Conservation (phyloP, 352 stramenopile genomes). For the Discostella stelligera region DNA sequence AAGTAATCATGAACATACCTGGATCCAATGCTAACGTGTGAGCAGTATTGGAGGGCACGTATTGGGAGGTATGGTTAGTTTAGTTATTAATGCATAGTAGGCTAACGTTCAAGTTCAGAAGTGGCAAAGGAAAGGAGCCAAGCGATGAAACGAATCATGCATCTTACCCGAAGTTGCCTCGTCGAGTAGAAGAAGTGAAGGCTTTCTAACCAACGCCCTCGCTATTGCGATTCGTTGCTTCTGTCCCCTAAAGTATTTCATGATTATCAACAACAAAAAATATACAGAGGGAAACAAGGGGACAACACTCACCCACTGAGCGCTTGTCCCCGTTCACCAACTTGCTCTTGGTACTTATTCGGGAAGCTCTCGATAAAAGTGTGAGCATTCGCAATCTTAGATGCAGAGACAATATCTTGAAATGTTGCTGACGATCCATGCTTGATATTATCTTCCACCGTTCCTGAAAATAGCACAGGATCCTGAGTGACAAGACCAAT, state of each 20-base stretch:
- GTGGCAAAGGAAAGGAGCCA: not conserved
- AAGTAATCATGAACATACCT: constrained; percentile 5
- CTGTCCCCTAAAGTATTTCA: constrained; percentile 79
- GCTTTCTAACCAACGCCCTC: constrained; percentile 89
- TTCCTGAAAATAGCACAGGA: constrained; percentile 83
- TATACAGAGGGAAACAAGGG: not conserved
- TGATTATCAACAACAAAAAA: constrained; percentile 46
- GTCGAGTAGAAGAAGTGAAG: constrained; percentile 70
- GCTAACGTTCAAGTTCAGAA: not conserved
- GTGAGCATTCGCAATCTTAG: constrained; percentile 89
- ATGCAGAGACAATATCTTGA: constrained; percentile 84
- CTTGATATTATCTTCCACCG: constrained; percentile 82
- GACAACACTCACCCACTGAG: constrained; percentile 73
- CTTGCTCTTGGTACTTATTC: constrained; percentile 81
- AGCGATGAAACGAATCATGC: not conserved
- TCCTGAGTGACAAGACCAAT: constrained; percentile 92
- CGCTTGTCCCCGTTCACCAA: constrained; percentile 84
- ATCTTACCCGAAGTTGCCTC: constrained; percentile 61
- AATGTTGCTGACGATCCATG: constrained; percentile 63
- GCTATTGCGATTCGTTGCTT: constrained; percentile 89
- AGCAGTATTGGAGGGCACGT: not conserved
- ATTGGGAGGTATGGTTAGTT: too few species aligned
- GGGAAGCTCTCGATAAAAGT: constrained; percentile 88
- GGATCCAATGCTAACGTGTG: constrained; percentile 47
- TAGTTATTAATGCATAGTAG: too few species aligned